These are phyloP conservation scores for Sanghuangporus baumii DNA, from an alignment of 1,284 basidiomycete genomes.

Conservation along the genomic window DNA sequence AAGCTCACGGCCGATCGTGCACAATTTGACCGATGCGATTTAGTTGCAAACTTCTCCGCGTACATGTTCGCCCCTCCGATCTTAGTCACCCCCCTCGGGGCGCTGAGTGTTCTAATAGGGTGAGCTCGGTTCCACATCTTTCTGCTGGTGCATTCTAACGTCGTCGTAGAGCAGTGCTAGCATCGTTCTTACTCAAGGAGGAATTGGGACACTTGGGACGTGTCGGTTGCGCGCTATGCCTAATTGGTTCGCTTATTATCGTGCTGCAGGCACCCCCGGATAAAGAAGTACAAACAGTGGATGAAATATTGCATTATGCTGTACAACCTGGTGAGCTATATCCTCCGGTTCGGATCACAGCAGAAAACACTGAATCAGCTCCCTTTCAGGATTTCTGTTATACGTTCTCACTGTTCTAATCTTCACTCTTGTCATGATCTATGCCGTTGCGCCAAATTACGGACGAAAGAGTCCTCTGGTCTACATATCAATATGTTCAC, in stretches of 20 bases:
- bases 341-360: conserved; percentile 3
- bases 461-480: conserved; percentile 87
- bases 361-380: background rate
- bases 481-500: conserved; percentile 91
- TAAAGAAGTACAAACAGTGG: conserved; percentile 90
- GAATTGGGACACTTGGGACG: conserved; percentile 91
- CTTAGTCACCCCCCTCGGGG: conserved; percentile 93
- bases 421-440: conserved; percentile 86
- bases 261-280: conserved; percentile 96
- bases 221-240: conserved; percentile 87
- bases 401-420: conserved; percentile 85
- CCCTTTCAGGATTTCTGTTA: conserved; percentile 68
- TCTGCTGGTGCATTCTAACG: conserved; percentile 6
- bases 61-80: conserved; percentile 98
- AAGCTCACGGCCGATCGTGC: background rate
- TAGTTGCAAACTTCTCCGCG: conserved; percentile 98
- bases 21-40: background rate
- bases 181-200: conserved; percentile 91
- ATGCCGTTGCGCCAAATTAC: conserved; percentile 79
- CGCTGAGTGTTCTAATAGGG: conserved; percentile 97
- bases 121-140: conserved; percentile 33
- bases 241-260: conserved; percentile 92
- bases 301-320: conserved; percentile 89
- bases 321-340: conserved; percentile 72
- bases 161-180: conserved; percentile 76